Evolutionary conservation across 139 green algal genomes (phyloP).

Genomic region (Chara braunii): DNA sequence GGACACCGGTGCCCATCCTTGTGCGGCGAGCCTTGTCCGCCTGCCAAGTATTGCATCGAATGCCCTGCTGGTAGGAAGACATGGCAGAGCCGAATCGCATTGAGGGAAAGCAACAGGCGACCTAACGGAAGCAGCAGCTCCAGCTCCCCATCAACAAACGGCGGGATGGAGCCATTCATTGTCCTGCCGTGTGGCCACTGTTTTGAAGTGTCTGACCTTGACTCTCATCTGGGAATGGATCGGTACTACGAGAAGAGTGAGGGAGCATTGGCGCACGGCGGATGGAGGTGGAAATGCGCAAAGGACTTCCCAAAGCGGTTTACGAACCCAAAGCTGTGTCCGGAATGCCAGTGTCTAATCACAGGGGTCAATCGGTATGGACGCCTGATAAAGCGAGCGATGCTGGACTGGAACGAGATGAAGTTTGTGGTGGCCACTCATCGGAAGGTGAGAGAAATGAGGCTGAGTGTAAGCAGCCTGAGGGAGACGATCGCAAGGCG

Average conservation of each 20-base stretch:
- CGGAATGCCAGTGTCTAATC: conserved; percentile 11
- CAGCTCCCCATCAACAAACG: conserved; percentile 36
- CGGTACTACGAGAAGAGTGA: too few species aligned
- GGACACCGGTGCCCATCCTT: conserved; percentile 48
- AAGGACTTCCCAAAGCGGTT: neutral
- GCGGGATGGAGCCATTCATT: conserved; percentile 47
- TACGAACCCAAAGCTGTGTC: neutral
- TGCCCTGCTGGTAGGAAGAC: too few species aligned
- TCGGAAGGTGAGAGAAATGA: too few species aligned
- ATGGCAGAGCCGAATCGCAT: conserved; percentile 11
- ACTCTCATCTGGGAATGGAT: neutral
- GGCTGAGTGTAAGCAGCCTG: too few species aligned
- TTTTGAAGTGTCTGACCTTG: neutral
- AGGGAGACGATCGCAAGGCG: too few species aligned
- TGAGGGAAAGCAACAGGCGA: conserved; percentile 10
- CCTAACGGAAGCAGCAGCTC: conserved; percentile 40
- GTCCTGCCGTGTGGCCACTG: conserved; percentile 50
- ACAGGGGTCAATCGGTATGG: conserved; percentile 12
- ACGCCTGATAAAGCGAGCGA: conserved; percentile 13
- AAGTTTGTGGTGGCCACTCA: too few species aligned
- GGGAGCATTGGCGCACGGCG: neutral
- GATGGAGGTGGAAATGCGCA: neutral
- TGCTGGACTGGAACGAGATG: too few species aligned
- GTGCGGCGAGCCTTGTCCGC: conserved; percentile 49
- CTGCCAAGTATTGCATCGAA: too few species aligned